Conservation (phyloP, 495 filamentous ascomycete genomes). For the Acidomyces sp. region DNA sequence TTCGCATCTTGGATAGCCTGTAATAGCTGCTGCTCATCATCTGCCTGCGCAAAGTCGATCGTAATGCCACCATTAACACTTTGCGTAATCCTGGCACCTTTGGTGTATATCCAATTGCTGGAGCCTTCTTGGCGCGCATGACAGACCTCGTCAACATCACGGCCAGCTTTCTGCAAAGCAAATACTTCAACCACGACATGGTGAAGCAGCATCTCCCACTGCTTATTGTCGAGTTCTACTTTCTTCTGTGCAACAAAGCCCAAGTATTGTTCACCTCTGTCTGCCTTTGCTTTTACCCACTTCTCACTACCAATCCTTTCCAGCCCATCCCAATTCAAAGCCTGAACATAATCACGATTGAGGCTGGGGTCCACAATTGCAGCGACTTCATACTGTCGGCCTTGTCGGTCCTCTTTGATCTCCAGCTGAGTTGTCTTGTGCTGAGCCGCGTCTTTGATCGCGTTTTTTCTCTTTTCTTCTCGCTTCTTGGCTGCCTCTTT, state of each 20-base stretch:
- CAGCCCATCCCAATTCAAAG: constrained; percentile 44
- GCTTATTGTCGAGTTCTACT: constrained; percentile 38
- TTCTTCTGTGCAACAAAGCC: constrained; percentile 18
- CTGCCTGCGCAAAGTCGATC: neutral
- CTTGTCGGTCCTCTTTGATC: constrained; percentile 23
- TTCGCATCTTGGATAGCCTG: neutral
- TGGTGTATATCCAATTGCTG: constrained; percentile 8
- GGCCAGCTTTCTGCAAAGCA: constrained; percentile 34
- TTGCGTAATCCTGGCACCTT: constrained; percentile 4
- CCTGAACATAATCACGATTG: constrained; percentile 39
- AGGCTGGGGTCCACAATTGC: constrained; percentile 4
- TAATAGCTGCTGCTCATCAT: neutral
- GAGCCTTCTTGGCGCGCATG: constrained; percentile 1
- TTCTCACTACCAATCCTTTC: constrained; percentile 38
- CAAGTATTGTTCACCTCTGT: constrained; percentile 25
- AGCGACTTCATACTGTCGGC: constrained; percentile 15
- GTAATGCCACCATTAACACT: constrained; percentile 1
- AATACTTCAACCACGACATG: constrained; percentile 40
- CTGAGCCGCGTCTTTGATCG: neutral
- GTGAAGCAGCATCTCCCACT: constrained; percentile 25
- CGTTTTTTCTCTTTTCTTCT: constrained; percentile 1
- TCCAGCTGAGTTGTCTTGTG: neutral
- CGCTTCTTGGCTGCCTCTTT: constrained; percentile 1
- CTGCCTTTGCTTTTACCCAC: constrained; percentile 37
- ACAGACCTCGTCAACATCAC: constrained; percentile 22